These are phyloP conservation scores for Rhodamnia argentea DNA, from an alignment of 345 rosid genomes.

Conservation along the genomic window DNA sequence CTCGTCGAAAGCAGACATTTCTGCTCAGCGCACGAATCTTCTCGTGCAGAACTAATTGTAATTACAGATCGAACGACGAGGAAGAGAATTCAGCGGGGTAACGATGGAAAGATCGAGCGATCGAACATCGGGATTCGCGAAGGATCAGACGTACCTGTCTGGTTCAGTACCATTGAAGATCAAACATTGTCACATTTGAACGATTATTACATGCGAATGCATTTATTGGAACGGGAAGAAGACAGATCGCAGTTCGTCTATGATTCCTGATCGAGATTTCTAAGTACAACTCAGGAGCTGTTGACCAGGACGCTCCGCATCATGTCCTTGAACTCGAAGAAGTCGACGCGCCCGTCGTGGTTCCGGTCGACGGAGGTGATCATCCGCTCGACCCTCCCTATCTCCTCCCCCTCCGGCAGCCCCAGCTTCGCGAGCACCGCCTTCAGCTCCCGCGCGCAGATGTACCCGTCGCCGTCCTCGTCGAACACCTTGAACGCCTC, in stretches of 20 bases:
- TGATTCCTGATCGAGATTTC: not conserved
- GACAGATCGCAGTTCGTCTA: no score
- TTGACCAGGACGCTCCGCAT: conserved; percentile 45
- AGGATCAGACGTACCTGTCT: not conserved
- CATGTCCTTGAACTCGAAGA: conserved; percentile 90
- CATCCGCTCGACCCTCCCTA: conserved; percentile 68
- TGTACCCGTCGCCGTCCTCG: conserved; percentile 81
- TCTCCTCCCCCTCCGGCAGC: conserved; percentile 55
- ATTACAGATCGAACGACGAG: not conserved
- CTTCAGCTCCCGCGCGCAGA: conserved; percentile 70
- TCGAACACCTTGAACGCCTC: conserved; percentile 97
- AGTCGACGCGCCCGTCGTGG: conserved; percentile 81
- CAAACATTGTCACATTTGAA: not conserved
- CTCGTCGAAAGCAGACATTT: not conserved
- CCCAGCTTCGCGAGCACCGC: conserved; percentile 66
- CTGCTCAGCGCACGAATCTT: not conserved
- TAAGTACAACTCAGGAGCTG: not conserved
- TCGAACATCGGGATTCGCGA: not conserved
- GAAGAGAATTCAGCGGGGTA: not conserved
- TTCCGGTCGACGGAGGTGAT: conserved; percentile 70
- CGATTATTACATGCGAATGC: not conserved
- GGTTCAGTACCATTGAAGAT: not conserved
- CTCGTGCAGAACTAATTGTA: not conserved
- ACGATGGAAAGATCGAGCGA: not conserved
- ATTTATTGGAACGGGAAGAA: not conserved